Evolutionary conservation across 2,329 filamentous ascomycete genomes (phyloP), one percentile per base, ranked within the genome.

Genomic region (Colletotrichum caudatum): DNA sequence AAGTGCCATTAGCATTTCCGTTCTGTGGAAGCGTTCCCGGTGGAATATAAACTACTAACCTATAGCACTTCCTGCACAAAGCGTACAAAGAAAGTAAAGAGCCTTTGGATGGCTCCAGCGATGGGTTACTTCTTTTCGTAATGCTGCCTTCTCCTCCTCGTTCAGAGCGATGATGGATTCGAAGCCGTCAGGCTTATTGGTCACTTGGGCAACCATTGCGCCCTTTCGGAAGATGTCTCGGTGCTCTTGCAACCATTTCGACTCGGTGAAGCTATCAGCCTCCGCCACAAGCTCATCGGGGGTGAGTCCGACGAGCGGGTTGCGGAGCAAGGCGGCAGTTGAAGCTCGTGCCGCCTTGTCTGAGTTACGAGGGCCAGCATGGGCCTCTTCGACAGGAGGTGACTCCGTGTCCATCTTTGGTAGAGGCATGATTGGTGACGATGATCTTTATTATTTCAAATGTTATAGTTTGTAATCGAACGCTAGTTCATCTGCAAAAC

Each of bases 201-300:
- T 83, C 1, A 82, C 81, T 59, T 82, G 86, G 2, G 87, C 87
- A 26, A 88, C 76, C 2, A 88, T 80, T 5, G 86, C 87, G 8
- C 87, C 87, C 61, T 86, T 80, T 50, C 82, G 82, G 75, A 90
- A 90, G 29, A 84, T 84, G 18, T 82, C 81, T 0, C 78, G 76
- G 29, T 82, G 73, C 6, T 81, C 79, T 0, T 64, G 39, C 0
- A 84, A 76, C 2, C 80, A 81, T 59, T 76, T 79, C 33, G 76
- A 73, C 2, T 78, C 73, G n/a, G 81, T 78, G 61, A 84, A 84
- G 2, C 66, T 57, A 39, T 82, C 78, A 3, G 81, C 82, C 8
- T 83, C 82, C 0, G 75, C 76, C 2, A 81, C 64, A 1, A 82
- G 18, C 58, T 80, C 76, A 0, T 78, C 76, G 2, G 74, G 67